phyloP scores from a whole-genome alignment of 768 basidiomycete genomes.

The Strobilomyces confusus region DNA sequence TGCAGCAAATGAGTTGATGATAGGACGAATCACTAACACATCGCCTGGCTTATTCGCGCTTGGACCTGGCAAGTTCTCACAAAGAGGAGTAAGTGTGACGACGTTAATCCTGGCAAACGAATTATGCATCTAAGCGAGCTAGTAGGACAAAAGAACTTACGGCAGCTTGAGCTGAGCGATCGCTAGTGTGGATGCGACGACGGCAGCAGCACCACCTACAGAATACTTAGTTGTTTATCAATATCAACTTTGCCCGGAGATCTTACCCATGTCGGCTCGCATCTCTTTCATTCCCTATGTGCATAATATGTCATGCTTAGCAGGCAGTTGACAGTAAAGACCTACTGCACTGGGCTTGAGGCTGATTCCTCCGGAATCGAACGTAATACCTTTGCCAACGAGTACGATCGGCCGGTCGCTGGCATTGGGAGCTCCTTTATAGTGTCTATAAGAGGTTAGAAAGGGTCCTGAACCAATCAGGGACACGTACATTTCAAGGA shows the following conservation, averaged over 20 bases:
- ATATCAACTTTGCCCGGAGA: background rate
- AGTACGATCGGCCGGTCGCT: slow-evolving; percentile 62
- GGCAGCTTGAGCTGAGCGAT: slow-evolving; percentile 81
- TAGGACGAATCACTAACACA: too few species aligned
- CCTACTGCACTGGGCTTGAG: slow-evolving; percentile 70
- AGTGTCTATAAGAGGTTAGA: slow-evolving; percentile 48
- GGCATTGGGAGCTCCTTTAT: slow-evolving; percentile 64
- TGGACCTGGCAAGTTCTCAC: slow-evolving; percentile 14
- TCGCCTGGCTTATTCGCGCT: too few species aligned
- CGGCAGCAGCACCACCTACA: slow-evolving; percentile 73
- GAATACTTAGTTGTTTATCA: background rate
- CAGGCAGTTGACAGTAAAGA: slow-evolving; percentile 5
- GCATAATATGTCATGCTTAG: background rate
- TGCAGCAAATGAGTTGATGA: background rate
- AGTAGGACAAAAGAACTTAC: slow-evolving; percentile 37
- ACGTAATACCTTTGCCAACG: slow-evolving; percentile 89
- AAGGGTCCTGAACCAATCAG: background rate
- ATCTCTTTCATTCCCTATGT: slow-evolving; percentile 74
- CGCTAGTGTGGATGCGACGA: slow-evolving; percentile 67
- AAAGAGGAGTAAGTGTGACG: slow-evolving; percentile 66
- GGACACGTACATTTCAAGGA: slow-evolving; percentile 70
- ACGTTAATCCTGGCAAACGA: slow-evolving; percentile 58
- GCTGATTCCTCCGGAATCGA: slow-evolving; percentile 85
- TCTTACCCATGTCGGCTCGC: slow-evolving; percentile 81
- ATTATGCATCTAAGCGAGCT: background rate